Evolutionary conservation across 2,329 filamentous ascomycete genomes (phyloP), one percentile per base, ranked within the genome.

Genomic region (Neocucurbitaria cava): DNA sequence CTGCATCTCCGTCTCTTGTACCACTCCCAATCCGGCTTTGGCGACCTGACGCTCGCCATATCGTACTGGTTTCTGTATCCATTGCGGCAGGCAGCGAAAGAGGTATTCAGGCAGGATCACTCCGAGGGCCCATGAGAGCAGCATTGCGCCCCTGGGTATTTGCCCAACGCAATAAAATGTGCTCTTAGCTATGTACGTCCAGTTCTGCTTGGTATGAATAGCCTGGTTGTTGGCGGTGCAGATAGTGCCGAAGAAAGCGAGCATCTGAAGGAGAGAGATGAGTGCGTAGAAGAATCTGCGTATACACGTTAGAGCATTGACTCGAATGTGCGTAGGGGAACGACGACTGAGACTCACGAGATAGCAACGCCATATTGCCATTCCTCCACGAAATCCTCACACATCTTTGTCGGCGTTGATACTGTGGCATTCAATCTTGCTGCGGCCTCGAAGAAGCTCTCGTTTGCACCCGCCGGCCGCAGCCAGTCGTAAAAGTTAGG

Each of bases 401-500:
- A 72, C 61, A 72, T 68, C 2, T 58, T 40, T 21, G 49, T 42
- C 2, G 62, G 39, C 20, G 46, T 61, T 2, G 59, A 48, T 2
- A 42, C 39, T 6, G 68, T 69, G 1, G 17, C 49, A 36, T 72
- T 70, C 1, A 70, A 58, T 31, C 65, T 53, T 15, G 59, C 67
- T 5, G 62, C 56, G 11, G 61, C 61, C 17, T 64, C 58, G 31
- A 71, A 72, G 46, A 72, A 72, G 52, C 65, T 70, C 43, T 71
- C 68, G 41, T 69, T 68, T 17, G 51, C 50, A 1, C 67, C 65
- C 11, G 42, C 6, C 24, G 58, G 59, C 30, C 44, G 46, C 13
- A 50, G 31, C 46, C 41, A 40, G 13, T 35, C 21, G 18, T 56
- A 36, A 6, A 20, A 26, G 4, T 28, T 40, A 8, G 49, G 28